A percentile compares a stretch with the other conserved stretches of the same genome.
These are phyloP conservation scores for Diplodia seriata DNA, from an alignment of 2,329 filamentous ascomycete species.

Conservation along the genomic window DNA sequence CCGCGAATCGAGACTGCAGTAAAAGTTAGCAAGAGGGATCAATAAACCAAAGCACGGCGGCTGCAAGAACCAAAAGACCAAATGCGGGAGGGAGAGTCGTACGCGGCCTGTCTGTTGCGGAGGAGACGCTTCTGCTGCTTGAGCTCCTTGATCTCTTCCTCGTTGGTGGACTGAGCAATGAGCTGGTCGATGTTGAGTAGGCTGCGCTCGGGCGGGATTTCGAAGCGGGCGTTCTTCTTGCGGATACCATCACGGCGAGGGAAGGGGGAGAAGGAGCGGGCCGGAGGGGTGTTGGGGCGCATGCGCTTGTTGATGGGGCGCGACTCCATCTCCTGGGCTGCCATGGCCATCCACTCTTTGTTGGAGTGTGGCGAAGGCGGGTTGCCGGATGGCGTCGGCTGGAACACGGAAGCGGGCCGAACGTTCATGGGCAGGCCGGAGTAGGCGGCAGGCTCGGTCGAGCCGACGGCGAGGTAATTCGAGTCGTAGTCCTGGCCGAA, in stretches of 20 bases:
- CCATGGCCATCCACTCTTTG: slow-evolving; percentile 63
- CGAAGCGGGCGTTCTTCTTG: slow-evolving; percentile 98
- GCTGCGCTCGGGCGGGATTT: slow-evolving; percentile 93
- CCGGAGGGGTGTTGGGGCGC: slow-evolving; percentile 70
- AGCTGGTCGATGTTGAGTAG: slow-evolving; percentile 93
- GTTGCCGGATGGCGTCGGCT: slow-evolving; percentile 50
- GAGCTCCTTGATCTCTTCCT: slow-evolving; percentile 94
- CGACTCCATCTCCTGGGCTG: slow-evolving; percentile 58
- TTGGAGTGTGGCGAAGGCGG: slow-evolving; percentile 69
- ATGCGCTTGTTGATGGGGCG: slow-evolving; percentile 61
- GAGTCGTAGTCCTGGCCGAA: slow-evolving; percentile 60
- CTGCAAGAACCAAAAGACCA: slow-evolving; percentile 53
- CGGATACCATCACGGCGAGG: slow-evolving; percentile 84
- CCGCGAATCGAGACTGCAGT: slow-evolving; percentile 82
- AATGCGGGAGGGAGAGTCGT: slow-evolving; percentile 47
- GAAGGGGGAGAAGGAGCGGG: slow-evolving; percentile 75
- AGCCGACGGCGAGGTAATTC: slow-evolving; percentile 37
- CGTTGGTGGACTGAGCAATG: slow-evolving; percentile 85
- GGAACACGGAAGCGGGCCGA: slow-evolving; percentile 59
- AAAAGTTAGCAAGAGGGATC: slow-evolving; percentile 46
- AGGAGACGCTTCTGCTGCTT: slow-evolving; percentile 97
- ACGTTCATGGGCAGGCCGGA: slow-evolving; percentile 49
- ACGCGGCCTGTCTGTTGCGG: slow-evolving; percentile 96
- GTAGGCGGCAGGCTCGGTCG: slow-evolving; percentile 51
- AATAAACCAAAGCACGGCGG: slow-evolving; percentile 42